A percentile compares a stretch with the other conserved stretches of the same genome.
Evolutionary conservation across 2,329 filamentous ascomycete genomes (phyloP).

Genomic region (Penicillium sp.): DNA sequence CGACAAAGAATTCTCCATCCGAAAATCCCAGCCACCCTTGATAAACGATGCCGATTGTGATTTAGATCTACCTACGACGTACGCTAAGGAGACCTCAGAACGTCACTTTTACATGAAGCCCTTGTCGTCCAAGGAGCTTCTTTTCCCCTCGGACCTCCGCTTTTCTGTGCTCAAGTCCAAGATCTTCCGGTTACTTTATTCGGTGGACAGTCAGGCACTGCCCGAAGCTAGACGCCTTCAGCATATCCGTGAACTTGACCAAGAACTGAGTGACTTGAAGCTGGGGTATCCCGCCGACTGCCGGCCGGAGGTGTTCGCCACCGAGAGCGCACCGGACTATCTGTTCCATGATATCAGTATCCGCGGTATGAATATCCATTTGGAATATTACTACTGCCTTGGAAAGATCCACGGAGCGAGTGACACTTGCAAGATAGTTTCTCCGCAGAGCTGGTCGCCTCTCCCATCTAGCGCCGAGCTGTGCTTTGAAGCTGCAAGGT

Average conservation of each 20-base stretch:
- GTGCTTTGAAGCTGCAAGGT: slow-evolving; percentile 23
- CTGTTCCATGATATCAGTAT: slow-evolving; percentile 28
- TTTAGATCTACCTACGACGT: slow-evolving; percentile 23
- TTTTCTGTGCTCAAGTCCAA: slow-evolving; percentile 26
- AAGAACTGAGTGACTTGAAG: slow-evolving; percentile 23
- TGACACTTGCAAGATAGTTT: background rate
- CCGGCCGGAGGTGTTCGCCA: slow-evolving; percentile 23
- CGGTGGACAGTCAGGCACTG: slow-evolving; percentile 11
- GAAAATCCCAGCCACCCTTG: slow-evolving; percentile 21
- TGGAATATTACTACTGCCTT: slow-evolving; percentile 30
- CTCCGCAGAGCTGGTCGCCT: slow-evolving; percentile 9
- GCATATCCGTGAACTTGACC: slow-evolving; percentile 26
- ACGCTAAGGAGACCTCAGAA: slow-evolving; percentile 19
- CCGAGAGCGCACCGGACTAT: slow-evolving; percentile 19
- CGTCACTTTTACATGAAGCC: slow-evolving; percentile 25
- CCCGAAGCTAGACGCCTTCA: slow-evolving; percentile 24
- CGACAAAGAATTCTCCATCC: slow-evolving; percentile 27
- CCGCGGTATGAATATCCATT: slow-evolving; percentile 26
- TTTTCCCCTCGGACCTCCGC: slow-evolving; percentile 29
- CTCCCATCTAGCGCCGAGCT: slow-evolving; percentile 27
- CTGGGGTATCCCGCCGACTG: slow-evolving; percentile 19
- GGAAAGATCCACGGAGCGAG: slow-evolving; percentile 27
- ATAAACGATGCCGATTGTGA: slow-evolving; percentile 27
- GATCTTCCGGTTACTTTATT: slow-evolving; percentile 24
- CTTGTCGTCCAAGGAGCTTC: slow-evolving; percentile 21